Evolutionary conservation across 2,329 filamentous ascomycete genomes (phyloP).

Genomic region (Sclerotinia spermophila): DNA sequence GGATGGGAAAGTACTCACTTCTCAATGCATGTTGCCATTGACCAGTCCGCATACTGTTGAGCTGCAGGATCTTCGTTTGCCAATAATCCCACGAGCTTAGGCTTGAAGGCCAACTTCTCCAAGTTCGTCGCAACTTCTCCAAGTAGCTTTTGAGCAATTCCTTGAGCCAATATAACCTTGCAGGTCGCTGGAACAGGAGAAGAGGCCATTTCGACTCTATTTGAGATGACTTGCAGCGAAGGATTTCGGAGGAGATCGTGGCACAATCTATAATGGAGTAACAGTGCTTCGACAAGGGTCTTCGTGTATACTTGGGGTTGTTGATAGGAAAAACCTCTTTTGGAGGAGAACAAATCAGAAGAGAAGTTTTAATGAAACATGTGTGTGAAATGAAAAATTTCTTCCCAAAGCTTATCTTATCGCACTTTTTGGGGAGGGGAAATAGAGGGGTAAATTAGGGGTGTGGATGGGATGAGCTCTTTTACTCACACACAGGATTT

Average conservation of each 20-base stretch:
- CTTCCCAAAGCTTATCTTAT: conserved; percentile 11
- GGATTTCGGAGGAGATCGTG: neutral
- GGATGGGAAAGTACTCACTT: conserved; percentile 63
- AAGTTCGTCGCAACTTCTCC: conserved; percentile 74
- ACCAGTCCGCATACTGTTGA: conserved; percentile 94
- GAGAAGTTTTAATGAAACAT: neutral
- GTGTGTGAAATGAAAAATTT: conserved; percentile 4
- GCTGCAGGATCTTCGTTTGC: conserved; percentile 90
- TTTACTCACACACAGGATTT: neutral
- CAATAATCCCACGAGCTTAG: conserved; percentile 84
- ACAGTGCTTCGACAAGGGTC: neutral
- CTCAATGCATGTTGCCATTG: conserved; percentile 90
- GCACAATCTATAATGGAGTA: neutral
- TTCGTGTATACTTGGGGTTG: neutral
- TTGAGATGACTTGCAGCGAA: neutral
- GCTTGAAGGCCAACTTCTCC: conserved; percentile 65
- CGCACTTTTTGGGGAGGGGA: neutral
- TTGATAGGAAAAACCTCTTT: neutral
- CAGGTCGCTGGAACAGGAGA: conserved; percentile 52
- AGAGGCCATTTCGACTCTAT: conserved; percentile 20
- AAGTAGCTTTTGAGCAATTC: conserved; percentile 78
- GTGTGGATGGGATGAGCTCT: neutral
- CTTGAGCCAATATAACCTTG: conserved; percentile 88
- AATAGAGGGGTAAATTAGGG: conserved; percentile 10
- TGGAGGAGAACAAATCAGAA: neutral